A percentile compares a stretch with the other conserved stretches of the same genome.
Evolutionary conservation across 1,139 yeast species (phyloP).

Genomic region (Sugiyamaella xylanicola): DNA sequence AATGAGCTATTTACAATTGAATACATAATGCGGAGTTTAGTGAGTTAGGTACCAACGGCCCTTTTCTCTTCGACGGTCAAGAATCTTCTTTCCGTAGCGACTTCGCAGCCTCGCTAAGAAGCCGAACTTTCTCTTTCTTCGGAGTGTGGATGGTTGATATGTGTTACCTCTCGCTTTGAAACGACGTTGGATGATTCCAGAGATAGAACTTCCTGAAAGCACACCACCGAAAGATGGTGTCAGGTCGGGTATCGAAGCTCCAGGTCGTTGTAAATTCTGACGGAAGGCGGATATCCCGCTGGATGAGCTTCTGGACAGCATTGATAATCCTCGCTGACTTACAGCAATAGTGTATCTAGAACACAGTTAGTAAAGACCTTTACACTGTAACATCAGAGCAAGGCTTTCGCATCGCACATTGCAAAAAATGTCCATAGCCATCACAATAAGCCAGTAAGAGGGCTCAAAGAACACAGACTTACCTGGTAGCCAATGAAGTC

Average conservation of each 20-base stretch:
- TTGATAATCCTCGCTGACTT: slow-evolving; percentile 12
- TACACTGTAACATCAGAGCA: no score
- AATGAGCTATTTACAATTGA: slow-evolving; percentile 5
- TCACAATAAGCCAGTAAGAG: no score
- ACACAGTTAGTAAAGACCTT: not conserved
- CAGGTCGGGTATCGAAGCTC: not conserved
- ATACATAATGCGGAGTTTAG: slow-evolving; percentile 37
- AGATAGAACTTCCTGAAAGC: slow-evolving; percentile 14
- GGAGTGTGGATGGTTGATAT: slow-evolving; percentile 88
- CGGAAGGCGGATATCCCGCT: slow-evolving; percentile 1
- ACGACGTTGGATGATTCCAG: slow-evolving; percentile 47
- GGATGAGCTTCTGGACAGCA: slow-evolving; percentile 13
- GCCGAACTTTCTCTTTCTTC: slow-evolving; percentile 88
- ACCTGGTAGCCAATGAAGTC: not conserved
- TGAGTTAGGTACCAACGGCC: slow-evolving; percentile 95
- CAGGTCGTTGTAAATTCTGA: not conserved
- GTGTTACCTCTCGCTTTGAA: slow-evolving; percentile 92
- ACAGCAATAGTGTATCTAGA: not conserved
- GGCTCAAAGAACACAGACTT: not conserved
- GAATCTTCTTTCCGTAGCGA: slow-evolving; percentile 76
- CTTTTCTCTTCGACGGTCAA: slow-evolving; percentile 77
- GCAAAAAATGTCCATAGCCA: no score
- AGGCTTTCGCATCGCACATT: no score
- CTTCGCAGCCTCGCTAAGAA: slow-evolving; percentile 84
- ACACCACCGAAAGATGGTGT: slow-evolving; percentile 22